These are phyloP conservation scores for Ogataea methylovora DNA, from an alignment of 805 yeast genomes.

Conservation along the genomic window DNA sequence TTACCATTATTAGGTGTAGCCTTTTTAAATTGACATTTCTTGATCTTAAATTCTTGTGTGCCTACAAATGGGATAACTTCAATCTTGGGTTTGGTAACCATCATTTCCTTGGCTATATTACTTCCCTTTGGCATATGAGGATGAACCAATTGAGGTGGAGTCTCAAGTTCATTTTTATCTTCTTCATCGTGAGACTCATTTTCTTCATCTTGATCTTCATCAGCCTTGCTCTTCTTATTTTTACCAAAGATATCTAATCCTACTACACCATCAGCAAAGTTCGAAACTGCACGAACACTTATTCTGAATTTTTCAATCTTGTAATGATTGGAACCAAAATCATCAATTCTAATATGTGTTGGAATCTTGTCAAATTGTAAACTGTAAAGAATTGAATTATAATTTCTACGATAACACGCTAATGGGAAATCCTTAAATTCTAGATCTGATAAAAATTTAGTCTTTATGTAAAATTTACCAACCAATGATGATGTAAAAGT, in stretches of 20 bases:
- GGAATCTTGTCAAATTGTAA: constrained; percentile 8
- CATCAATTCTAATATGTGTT: constrained; percentile 1
- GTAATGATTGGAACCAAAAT: not conserved
- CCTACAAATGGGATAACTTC: constrained; percentile 6
- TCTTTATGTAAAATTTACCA: constrained; percentile 14
- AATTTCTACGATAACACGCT: constrained; percentile 17
- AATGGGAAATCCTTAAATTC: constrained; percentile 7
- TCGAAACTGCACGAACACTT: constrained; percentile 6
- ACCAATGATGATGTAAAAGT: constrained; percentile 5
- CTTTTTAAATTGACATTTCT: constrained; percentile 39
- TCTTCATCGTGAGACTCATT: not conserved
- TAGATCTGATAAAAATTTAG: constrained; percentile 4
- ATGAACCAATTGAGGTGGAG: not conserved
- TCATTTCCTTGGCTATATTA: too few relatives aligned
- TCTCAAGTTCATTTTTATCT: not conserved
- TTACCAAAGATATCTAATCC: constrained; percentile 4
- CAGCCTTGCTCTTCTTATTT: not conserved
- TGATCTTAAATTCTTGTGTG: constrained; percentile 21
- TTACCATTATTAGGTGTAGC: constrained; percentile 49
- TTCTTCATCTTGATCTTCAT: constrained; percentile 1
- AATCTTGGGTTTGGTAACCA: not conserved
- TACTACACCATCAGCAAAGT: constrained; percentile 7
- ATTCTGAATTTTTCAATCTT: constrained; percentile 5
- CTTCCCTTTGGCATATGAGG: not conserved
- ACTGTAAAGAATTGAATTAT: constrained; percentile 3